These are phyloP conservation scores for Floccularia luteovirens DNA, from an alignment of 768 basidiomycete genomes.

Conservation along the genomic window DNA sequence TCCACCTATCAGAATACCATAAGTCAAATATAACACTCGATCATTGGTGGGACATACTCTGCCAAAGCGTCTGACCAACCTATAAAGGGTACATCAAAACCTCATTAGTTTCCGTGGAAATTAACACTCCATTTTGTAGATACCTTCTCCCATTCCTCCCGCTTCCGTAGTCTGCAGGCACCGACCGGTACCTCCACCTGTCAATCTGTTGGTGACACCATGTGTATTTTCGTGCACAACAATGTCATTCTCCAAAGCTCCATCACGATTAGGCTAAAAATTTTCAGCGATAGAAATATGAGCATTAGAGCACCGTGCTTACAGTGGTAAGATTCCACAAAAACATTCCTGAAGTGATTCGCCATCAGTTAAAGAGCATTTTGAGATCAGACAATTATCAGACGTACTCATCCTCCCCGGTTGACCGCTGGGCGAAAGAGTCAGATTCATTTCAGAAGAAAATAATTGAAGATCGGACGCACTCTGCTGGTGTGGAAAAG, in stretches of 20 bases:
- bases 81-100: slow-evolving; percentile 9
- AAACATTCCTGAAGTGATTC: slow-evolving; percentile 20
- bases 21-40: background rate
- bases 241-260: slow-evolving; percentile 56
- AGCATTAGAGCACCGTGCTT: background rate
- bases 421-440: background rate
- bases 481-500: slow-evolving; percentile 37
- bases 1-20: slow-evolving; percentile 21
- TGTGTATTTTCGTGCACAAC: slow-evolving; percentile 43
- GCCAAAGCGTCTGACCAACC: slow-evolving; percentile 54
- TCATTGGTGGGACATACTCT: slow-evolving; percentile 16
- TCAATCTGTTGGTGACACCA: slow-evolving; percentile 39
- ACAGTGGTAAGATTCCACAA: slow-evolving; percentile 13
- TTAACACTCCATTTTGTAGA: background rate
- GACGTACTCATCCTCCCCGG: background rate
- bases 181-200: slow-evolving; percentile 47
- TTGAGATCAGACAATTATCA: background rate
- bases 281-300: background rate
- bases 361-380: background rate
- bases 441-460: background rate
- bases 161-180: slow-evolving; percentile 60
- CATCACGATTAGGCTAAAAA: slow-evolving; percentile 42
- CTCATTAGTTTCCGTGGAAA: background rate
- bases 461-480: slow-evolving; percentile 5
- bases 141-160: slow-evolving; percentile 59